Evolutionary conservation across 1,284 basidiomycete genomes (phyloP), one percentile per base, ranked within the genome.

Genomic region (Naganishia liquefaciens): DNA sequence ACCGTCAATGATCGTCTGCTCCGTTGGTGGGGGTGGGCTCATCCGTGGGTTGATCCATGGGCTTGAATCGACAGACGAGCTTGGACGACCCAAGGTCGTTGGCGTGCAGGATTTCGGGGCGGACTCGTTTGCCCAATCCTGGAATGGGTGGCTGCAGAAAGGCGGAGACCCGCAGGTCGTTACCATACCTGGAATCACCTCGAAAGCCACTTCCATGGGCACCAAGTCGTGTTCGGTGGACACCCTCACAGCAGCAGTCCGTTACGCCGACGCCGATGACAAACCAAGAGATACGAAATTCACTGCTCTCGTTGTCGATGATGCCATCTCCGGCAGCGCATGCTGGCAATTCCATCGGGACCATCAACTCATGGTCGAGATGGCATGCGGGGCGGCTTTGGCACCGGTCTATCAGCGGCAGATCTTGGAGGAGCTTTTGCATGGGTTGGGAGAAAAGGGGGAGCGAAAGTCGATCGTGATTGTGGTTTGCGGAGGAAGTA

Each of bases 141-240:
- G 49, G 42, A 43, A 65, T 43, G 39, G 25, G 28, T 65, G 57
- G 44, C 43, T 60, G 15, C 19, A 25, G 33, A 39, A 61, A 33
- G 55, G 49, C 13, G 51, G 54, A 13, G 53, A 50, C 15, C n/a
- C 54, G 0, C 40, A 43, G 6, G 49, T 60, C 23, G 42, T 57
- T 6, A 46, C 57, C 10, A 51, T 68, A 6, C 55, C 60, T 15
- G 64, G 52, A 1, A 76, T 76, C 54, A 67, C 68, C 5, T 71
- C 68, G 33, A 73, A 73, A 39, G 72, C 72, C n/a, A 72, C 74
- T 1, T 69, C 70, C 9, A 69, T 76, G 66, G 74, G 74, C 37
- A 69, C 74, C 1, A 55, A 52, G 27, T 57, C 51, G 33, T 50
- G 52, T 39, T 66, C 65, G 21, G 58, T 46, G 5, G 28, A 37